phyloP scores from a whole-genome alignment of 2,329 filamentous ascomycete species.

The Venturia oleaginea region DNA sequence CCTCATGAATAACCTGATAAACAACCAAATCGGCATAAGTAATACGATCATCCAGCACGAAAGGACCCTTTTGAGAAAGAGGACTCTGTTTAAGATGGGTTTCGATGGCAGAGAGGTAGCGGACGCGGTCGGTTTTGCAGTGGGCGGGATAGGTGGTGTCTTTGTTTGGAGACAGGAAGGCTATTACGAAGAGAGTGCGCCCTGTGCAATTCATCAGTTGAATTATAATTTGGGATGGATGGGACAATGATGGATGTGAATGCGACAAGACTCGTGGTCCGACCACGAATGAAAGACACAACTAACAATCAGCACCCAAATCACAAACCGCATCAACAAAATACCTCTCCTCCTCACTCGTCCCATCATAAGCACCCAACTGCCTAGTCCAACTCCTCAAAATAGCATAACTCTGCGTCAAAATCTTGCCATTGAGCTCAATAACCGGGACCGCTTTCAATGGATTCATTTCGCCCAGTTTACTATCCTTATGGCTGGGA shows the following conservation, averaged over 20 bases:
- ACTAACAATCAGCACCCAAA: slow-evolving; percentile 22
- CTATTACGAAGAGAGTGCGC: slow-evolving; percentile 23
- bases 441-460: slow-evolving; percentile 21
- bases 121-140: slow-evolving; percentile 17
- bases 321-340: slow-evolving; percentile 26
- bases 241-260: no score
- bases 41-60: slow-evolving; percentile 21
- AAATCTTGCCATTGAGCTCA: slow-evolving; percentile 22
- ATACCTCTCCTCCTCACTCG: slow-evolving; percentile 25
- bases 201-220: slow-evolving; percentile 17
- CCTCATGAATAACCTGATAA: slow-evolving; percentile 22
- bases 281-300: background rate
- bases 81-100: background rate
- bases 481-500: slow-evolving; percentile 21
- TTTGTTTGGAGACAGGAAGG: slow-evolving; percentile 22
- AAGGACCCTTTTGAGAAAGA: slow-evolving; percentile 19
- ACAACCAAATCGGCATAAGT: slow-evolving; percentile 19
- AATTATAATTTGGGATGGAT: no score
- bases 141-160: slow-evolving; percentile 22
- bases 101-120: slow-evolving; percentile 16
- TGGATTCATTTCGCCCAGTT: slow-evolving; percentile 21
- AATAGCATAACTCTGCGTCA: slow-evolving; percentile 27
- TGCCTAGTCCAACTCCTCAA: slow-evolving; percentile 22
- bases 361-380: slow-evolving; percentile 23
- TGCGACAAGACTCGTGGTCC: no score